phyloP scores from a whole-genome alignment of 2,329 filamentous ascomycete genomes.

The Alternaria gaisen region DNA sequence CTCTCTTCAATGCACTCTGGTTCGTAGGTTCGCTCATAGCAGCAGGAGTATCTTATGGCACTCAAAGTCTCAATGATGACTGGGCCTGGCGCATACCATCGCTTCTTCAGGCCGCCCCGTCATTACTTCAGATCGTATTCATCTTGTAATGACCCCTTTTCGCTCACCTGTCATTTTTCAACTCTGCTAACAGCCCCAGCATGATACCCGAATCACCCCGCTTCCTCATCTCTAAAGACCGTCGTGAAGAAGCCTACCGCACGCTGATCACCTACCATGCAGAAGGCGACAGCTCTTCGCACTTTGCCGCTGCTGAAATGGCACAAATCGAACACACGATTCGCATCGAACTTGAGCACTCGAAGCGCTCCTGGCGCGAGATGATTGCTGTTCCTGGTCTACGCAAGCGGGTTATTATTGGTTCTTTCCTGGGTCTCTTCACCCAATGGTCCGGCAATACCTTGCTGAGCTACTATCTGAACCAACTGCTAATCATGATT shows the following conservation, averaged over 20 bases:
- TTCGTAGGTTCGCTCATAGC: slow-evolving; percentile 66
- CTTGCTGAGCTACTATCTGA: slow-evolving; percentile 71
- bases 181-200: slow-evolving; percentile 7
- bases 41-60: slow-evolving; percentile 70
- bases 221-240: slow-evolving; percentile 70
- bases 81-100: slow-evolving; percentile 74
- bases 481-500: slow-evolving; percentile 66
- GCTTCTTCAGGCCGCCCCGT: slow-evolving; percentile 69
- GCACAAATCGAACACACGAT: slow-evolving; percentile 72
- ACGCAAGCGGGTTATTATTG: slow-evolving; percentile 68
- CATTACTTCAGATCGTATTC: slow-evolving; percentile 68
- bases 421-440: slow-evolving; percentile 70
- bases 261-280: slow-evolving; percentile 71
- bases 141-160: slow-evolving; percentile 60
- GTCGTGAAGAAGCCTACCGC: slow-evolving; percentile 66
- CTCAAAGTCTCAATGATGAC: slow-evolving; percentile 63
- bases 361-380: slow-evolving; percentile 65
- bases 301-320: slow-evolving; percentile 71
- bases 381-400: slow-evolving; percentile 70
- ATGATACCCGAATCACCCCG: slow-evolving; percentile 71
- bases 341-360: slow-evolving; percentile 62
- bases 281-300: slow-evolving; percentile 65
- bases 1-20: slow-evolving; percentile 74
- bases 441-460: slow-evolving; percentile 72
- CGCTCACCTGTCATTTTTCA: neutral